Evolutionary conservation across 179 eudicot species (phyloP), one percentile per base, ranked within the genome.

Genomic region (Corrigiola litoralis): DNA sequence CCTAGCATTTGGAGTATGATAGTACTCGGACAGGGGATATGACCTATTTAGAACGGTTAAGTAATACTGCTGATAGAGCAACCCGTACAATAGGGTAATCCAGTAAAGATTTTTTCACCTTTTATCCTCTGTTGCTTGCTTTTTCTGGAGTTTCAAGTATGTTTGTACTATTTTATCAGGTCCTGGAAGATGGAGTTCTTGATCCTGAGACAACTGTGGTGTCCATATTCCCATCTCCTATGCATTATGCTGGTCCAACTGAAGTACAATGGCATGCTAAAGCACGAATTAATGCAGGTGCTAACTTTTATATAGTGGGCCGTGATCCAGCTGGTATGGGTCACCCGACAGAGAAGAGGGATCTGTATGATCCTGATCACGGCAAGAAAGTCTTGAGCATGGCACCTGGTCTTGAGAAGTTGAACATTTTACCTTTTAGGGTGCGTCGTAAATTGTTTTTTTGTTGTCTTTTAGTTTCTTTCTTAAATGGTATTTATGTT

Each of bases 241-340:
- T 91, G 97, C 97, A 88, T 73, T 91, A 91, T 75, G 96, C 96
- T 27, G 97, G 97, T 44, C 97, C 97, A 59, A 91, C 94, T 31
- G 97, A 91, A 81, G 97, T 90, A 46, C 97, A 90, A 61, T 90
- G 95, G 97, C 97, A 87, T 75, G 96, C 92, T 63, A 88, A 86
- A 80, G 96, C 92, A 73, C 64, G 96, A 57, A 84, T 89, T 54
- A 89, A 89, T 72, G 96, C 96, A 8, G 96, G 96, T 69, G 96
- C 96, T 23, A 89, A 89, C 69, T 89, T 89, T 72, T 89, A 86
- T 60, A 89, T 89, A 24, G 96, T 89, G 9, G 96, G 96, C 32
- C 92, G 96, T 59, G 96, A 89, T 74, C 96, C 96, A 24, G 96
- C 96, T 42, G 95, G 95, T 40, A 85, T 87, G 87, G 85, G 84